A percentile compares a stretch with the other conserved stretches of the same genome.
These are phyloP conservation scores for Xylariales sp. DNA, from an alignment of 2,329 filamentous ascomycete genomes.

Conservation along the genomic window DNA sequence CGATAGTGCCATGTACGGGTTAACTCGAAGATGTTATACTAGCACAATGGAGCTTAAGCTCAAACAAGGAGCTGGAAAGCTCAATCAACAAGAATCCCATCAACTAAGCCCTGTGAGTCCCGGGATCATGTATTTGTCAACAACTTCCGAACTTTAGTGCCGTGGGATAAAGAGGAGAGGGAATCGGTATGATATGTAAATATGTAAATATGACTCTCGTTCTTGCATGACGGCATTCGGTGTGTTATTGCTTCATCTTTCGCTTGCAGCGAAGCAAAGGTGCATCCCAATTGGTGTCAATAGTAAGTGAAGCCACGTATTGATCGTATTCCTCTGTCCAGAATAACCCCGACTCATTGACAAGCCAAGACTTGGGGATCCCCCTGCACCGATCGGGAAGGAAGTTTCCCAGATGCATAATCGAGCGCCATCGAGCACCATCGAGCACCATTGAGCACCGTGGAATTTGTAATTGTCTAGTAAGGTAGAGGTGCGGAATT, in stretches of 20 bases:
- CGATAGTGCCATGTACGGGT: too few species aligned
- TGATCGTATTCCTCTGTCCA: neutral
- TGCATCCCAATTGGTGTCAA: neutral
- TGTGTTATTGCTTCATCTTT: neutral
- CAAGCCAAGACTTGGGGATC: neutral
- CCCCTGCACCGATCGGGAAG: slow-evolving; percentile 10
- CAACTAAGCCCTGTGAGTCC: neutral
- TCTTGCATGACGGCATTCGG: neutral
- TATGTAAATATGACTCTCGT: neutral
- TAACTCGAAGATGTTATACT: neutral
- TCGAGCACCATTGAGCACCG: neutral
- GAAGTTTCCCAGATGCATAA: slow-evolving; percentile 9
- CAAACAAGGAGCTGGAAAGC: neutral
- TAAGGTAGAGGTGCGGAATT: neutral
- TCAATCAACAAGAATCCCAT: neutral
- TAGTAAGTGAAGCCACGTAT: neutral
- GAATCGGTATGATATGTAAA: neutral
- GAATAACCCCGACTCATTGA: neutral
- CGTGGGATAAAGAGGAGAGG: neutral
- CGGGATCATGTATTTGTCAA: slow-evolving; percentile 1
- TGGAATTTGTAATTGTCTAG: slow-evolving; percentile 11
- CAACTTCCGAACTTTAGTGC: neutral
- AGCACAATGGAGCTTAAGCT: neutral
- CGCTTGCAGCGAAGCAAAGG: neutral
- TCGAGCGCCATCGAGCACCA: neutral